These are phyloP conservation scores for Ustilago xerochloae DNA, from an alignment of 1,284 basidiomycete species.

Conservation along the genomic window DNA sequence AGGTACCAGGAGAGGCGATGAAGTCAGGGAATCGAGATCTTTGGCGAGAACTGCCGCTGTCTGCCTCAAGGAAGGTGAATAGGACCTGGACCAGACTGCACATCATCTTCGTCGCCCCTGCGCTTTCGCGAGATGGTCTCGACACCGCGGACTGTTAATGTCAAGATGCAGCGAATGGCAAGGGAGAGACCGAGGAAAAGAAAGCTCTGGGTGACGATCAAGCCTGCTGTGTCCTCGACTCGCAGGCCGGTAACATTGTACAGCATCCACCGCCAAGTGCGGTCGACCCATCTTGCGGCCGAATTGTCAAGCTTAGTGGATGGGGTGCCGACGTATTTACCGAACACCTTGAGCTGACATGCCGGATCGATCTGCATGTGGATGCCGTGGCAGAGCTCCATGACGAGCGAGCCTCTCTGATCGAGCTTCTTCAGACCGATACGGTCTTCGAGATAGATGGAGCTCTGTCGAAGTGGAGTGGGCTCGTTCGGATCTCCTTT, in stretches of 20 bases:
- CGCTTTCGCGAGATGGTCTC: slow-evolving; percentile 7
- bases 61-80: slow-evolving; percentile 23
- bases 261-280: slow-evolving; percentile 41
- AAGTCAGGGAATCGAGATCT: background rate
- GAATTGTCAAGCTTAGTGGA: slow-evolving; percentile 17
- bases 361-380: slow-evolving; percentile 65
- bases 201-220: slow-evolving; percentile 27
- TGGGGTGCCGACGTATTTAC: slow-evolving; percentile 59
- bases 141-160: slow-evolving; percentile 11
- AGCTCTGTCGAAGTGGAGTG: slow-evolving; percentile 79
- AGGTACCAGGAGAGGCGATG: too few relatives aligned
- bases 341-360: slow-evolving; percentile 62
- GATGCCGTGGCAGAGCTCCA: slow-evolving; percentile 59
- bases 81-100: slow-evolving; percentile 20
- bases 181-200: slow-evolving; percentile 25
- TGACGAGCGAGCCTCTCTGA: slow-evolving; percentile 72
- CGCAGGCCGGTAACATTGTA: slow-evolving; percentile 46
- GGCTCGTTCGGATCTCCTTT: slow-evolving; percentile 35
- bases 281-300: slow-evolving; percentile 22
- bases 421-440: slow-evolving; percentile 85
- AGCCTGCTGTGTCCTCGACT: slow-evolving; percentile 32
- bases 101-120: background rate
- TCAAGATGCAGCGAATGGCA: slow-evolving; percentile 14
- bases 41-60: background rate
- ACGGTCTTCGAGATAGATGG: slow-evolving; percentile 85